Percentiles rank a stretch among this genome's conserved stretches.
Conservation (phyloP, 2,329 filamentous ascomycete genomes). For the Beauveria bassiana region DNA sequence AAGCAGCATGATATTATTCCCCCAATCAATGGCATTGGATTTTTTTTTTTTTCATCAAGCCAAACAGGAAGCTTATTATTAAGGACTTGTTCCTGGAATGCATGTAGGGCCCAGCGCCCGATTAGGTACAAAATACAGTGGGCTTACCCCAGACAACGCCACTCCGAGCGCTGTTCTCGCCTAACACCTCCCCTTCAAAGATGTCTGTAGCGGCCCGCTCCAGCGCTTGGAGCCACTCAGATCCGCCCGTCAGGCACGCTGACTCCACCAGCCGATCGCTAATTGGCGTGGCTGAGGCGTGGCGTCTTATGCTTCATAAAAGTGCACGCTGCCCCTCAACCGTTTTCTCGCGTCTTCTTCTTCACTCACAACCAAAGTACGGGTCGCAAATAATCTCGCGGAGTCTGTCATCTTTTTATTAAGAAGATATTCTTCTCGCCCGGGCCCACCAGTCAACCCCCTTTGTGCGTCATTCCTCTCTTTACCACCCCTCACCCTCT, state of each 20-base stretch:
- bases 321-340: constrained; percentile 21
- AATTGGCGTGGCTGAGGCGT: constrained; percentile 2
- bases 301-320: constrained; percentile 23
- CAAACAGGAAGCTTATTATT: too few relatives aligned
- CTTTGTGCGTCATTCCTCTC: constrained; percentile 34
- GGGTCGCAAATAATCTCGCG: constrained; percentile 50
- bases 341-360: constrained; percentile 31
- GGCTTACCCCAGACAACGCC: constrained; percentile 1
- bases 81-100: background rate
- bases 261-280: background rate
- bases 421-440: constrained; percentile 41
- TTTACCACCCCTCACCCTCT: constrained; percentile 25
- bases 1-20: too few relatives aligned
- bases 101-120: background rate
- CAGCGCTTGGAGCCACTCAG: background rate
- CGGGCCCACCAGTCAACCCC: constrained; percentile 41
- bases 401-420: constrained; percentile 42
- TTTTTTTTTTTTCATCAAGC: too few relatives aligned
- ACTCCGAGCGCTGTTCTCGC: background rate
- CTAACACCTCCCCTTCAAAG: background rate
- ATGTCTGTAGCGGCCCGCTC: background rate
- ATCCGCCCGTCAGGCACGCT: background rate
- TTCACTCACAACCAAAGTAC: constrained; percentile 46
- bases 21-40: too few relatives aligned
- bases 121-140: background rate